These are phyloP conservation scores for Desmodesmus armatus DNA, from an alignment of 139 green algal species.

Conservation along the genomic window DNA sequence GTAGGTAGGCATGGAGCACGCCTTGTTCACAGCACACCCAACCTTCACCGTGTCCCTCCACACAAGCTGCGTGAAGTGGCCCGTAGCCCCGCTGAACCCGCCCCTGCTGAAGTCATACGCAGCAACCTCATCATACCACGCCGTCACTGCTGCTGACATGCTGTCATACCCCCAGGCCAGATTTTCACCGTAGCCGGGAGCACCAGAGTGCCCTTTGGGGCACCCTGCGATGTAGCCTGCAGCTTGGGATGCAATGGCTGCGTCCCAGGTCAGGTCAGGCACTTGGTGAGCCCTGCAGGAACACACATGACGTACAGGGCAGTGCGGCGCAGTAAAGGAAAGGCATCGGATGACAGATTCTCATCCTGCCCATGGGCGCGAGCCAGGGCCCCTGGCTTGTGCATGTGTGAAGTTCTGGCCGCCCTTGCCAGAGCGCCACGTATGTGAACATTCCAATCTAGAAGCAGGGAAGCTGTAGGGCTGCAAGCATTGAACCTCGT, in stretches of 20 bases:
- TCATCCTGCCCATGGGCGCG: no score
- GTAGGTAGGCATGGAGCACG: conserved; percentile 15
- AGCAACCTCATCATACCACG: conserved; percentile 51
- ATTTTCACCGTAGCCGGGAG: conserved; percentile 39
- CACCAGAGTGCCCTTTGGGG: conserved; percentile 30
- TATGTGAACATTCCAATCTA: no score
- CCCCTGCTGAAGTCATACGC: conserved; percentile 1
- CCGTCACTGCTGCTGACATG: conserved; percentile 36
- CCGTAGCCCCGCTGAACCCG: conserved; percentile 11
- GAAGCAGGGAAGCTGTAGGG: no score
- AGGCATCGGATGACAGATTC: no score
- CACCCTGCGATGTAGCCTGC: conserved; percentile 16
- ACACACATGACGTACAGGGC: no score
- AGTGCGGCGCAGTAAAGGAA: no score
- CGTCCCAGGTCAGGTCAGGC: conserved; percentile 40
- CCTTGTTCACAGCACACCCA: conserved; percentile 13
- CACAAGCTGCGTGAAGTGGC: conserved; percentile 54
- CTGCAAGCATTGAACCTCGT: no score
- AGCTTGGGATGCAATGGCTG: conserved; percentile 31
- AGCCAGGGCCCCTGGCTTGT: no score
- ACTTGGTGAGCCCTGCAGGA: conserved; percentile 34
- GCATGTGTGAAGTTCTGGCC: no score
- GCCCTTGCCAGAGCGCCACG: no score
- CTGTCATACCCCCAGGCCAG: conserved; percentile 45
- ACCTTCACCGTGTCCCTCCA: conserved; percentile 21